Base-by-base conservation (phyloP, 2,329 filamentous ascomycete species). In the Parastagonospora avenae region DNA sequence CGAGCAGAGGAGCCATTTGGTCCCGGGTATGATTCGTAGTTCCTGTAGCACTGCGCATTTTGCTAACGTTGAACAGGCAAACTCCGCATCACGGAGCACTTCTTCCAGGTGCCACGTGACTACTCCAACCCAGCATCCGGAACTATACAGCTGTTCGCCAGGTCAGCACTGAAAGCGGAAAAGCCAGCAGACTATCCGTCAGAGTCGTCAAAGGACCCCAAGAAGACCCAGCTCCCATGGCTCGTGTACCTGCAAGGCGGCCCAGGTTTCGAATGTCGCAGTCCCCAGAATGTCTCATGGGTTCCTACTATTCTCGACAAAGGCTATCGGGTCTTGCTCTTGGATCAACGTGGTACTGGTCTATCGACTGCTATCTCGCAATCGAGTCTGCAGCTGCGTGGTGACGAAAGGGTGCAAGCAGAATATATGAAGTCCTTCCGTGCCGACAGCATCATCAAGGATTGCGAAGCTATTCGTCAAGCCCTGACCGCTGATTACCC, bases 291-390 rank as follows among this genome's bases (percentile, higher is more conserved):
- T 51, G 84, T 86, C 54, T 79, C 86, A 7, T 83, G 91, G 68
- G 89, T 90, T n/a, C 82, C 85, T 29, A 78, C 81, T 28, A 81
- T 91, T 48, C 80, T 97, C 5, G 85, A 87, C 52, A 87, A 87
- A 55, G 92, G 92, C 12, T 97, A 96, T 67, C 90, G 95, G 72
- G 71, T 86, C 39, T 82, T 97, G 2, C 87, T 89, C 57, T 82
- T 97, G n/a, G 93, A 97, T 72, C 92, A 96, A 71, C 85, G 93
- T 43, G 93, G 93, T 10, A 95, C 91, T 2, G 93, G 93, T 1
- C 77, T 96, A 43, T 95, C 90, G 68, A 89, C 86, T 2, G 89
- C 92, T 1, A 84, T 97, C 36, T 89, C 89, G 1, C 85, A 89
- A 8, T 83, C 82, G 8, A 91, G 88, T 6, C 80, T 97, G 4